phyloP scores from a whole-genome alignment of 1,284 basidiomycete species.

The Thelephora terrestris region DNA sequence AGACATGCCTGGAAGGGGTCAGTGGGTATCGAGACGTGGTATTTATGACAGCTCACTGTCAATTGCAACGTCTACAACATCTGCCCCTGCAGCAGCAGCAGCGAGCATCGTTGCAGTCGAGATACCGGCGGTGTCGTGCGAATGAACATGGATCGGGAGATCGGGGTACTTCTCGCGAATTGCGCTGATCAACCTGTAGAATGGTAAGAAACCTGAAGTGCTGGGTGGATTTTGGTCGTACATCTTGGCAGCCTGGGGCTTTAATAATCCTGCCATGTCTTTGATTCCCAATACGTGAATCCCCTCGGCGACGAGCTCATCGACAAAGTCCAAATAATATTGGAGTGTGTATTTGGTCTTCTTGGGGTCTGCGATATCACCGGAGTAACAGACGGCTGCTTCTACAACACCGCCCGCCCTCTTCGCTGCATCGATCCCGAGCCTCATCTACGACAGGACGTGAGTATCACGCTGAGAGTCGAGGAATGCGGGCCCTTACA shows the following conservation, averaged over 20 bases:
- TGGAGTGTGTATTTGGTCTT: slow-evolving; percentile 97
- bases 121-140: slow-evolving; percentile 99
- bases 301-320: slow-evolving; percentile 89
- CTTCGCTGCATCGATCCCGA: slow-evolving; percentile 99
- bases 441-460: slow-evolving; percentile 56
- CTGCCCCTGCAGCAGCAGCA: slow-evolving; percentile 90
- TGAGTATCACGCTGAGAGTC: slow-evolving; percentile 31
- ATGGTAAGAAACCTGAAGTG: slow-evolving; percentile 5
- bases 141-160: slow-evolving; percentile 98
- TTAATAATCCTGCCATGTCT: slow-evolving; percentile 98
- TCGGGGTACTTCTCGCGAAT: slow-evolving; percentile 96
- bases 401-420: slow-evolving; percentile 98
- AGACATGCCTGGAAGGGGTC: slow-evolving; percentile 71
- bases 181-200: slow-evolving; percentile 73
- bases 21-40: neutral
- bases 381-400: slow-evolving; percentile 98
- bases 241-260: slow-evolving; percentile 89
- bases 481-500: neutral
- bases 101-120: slow-evolving; percentile 96
- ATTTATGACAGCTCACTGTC: slow-evolving; percentile 57
- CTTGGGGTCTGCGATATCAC: slow-evolving; percentile 92
- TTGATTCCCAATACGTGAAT: slow-evolving; percentile 98
- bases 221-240: slow-evolving; percentile 26
- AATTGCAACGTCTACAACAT: slow-evolving; percentile 97
- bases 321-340: slow-evolving; percentile 96